Evolutionary conservation across 169 alveolate genomes (phyloP).

Genomic region (Theileria parva): DNA sequence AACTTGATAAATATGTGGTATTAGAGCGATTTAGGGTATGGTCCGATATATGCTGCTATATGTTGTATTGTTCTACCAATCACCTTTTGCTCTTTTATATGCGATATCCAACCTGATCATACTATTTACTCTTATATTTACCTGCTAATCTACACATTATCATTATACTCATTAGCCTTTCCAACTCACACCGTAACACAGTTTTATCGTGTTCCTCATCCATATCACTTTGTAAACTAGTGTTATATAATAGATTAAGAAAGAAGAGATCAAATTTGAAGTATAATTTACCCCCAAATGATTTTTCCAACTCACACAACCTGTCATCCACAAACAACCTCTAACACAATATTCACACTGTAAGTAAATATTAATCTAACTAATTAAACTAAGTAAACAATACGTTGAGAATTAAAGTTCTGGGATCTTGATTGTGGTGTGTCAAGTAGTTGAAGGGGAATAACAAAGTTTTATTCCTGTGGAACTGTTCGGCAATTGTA

Average conservation of each 20-base stretch:
- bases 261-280: constrained; percentile 32
- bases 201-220: background rate
- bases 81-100: constrained; percentile 49
- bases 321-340: background rate
- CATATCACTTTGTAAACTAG: too few relatives aligned
- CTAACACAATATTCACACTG: background rate
- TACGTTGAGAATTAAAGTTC: background rate
- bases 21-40: constrained; percentile 15
- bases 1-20: background rate
- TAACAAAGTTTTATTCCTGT: constrained; percentile 1
- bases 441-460: constrained; percentile 33
- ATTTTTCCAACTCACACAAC: background rate
- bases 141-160: background rate
- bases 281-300: constrained; percentile 13
- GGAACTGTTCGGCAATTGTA: background rate
- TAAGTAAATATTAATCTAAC: too few relatives aligned
- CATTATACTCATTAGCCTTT: constrained; percentile 3
- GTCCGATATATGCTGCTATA: constrained; percentile 59
- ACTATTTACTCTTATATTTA: background rate
- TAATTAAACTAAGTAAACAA: too few relatives aligned
- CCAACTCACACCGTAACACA: background rate
- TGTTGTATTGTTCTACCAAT: constrained; percentile 55
- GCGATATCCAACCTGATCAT: constrained; percentile 64
- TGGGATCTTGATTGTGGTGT: constrained; percentile 25
- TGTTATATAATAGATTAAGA: background rate